Base-by-base conservation (phyloP, 1,284 basidiomycete genomes). In the Boletus semigastroideus region DNA sequence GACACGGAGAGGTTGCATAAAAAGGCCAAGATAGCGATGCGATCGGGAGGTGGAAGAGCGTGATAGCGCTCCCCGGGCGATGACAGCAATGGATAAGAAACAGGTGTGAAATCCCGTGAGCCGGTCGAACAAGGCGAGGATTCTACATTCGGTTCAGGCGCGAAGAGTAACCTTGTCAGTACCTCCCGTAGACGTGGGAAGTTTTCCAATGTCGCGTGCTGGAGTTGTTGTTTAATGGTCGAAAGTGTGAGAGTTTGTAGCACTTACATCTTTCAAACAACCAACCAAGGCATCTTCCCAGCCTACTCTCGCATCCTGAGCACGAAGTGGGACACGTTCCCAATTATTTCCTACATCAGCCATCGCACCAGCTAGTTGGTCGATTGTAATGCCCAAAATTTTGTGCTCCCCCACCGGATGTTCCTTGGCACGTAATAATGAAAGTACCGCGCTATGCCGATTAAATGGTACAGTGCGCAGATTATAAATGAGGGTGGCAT, bases 1-100 rank as follows among this genome's bases (percentile, higher is more conserved):
- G 94, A 92, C 27, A 94, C 85, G 0, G 90, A 94, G 46, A 95
- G 72, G 65, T 96, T 90, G 71, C 89, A 91, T 74, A 99, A 79
- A 72, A 96, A 98, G 10, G 83, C 77, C 48, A 99, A 72, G 55
- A 97, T 90, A 36, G 86, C 80, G 49, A 98, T 81, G 65, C 94
- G 92, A 67, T 97, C 91, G 46, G 76, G 75, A 14, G 89, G 75
- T 31, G 87, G 79, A 37, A 98, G 77, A 8, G 78, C 69, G 49
- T 85, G 79, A 66, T 97, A 98, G 36, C 90, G 79, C 48, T 86
- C 79, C 34, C 78, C 76, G 1, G 91, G 86, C 13, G 72, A 72
- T 5, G 82, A 78, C 20, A 70, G 69, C 27, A 79, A 65, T 28
- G 62, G 60, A 52, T 59, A 57, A 20, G 61, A 61, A 22, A 59